These are phyloP conservation scores for Elaeis guineensis DNA, from an alignment of 176 grass and related monocot species.

Conservation along the genomic window DNA sequence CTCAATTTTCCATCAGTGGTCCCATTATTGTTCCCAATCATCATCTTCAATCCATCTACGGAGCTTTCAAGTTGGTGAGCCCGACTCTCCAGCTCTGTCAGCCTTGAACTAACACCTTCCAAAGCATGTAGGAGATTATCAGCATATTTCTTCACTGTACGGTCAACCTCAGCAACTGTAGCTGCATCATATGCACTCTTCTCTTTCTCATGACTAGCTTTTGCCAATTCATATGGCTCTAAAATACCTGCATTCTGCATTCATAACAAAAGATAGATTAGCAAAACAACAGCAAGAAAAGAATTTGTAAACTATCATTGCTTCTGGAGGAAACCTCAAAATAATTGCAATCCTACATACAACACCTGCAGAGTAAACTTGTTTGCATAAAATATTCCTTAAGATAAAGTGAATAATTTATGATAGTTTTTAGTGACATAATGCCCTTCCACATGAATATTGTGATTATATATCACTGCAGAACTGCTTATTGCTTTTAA, in stretches of 20 bases:
- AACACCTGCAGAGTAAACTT: no score
- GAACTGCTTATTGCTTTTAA: no score
- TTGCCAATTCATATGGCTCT: slow-evolving; percentile 42
- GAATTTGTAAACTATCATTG: no score
- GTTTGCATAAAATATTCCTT: no score
- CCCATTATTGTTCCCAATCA: slow-evolving; percentile 57
- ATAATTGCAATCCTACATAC: no score
- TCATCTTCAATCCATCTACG: slow-evolving; percentile 57
- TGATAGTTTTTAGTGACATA: no score
- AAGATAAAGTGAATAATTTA: no score
- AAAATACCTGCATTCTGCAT: slow-evolving; percentile 37
- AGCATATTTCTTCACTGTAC: slow-evolving; percentile 72
- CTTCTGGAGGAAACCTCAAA: no score
- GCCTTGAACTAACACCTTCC: slow-evolving; percentile 60
- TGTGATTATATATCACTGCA: no score
- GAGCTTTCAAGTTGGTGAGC: slow-evolving; percentile 61
- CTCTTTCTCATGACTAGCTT: slow-evolving; percentile 48
- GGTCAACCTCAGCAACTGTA: slow-evolving; percentile 63
- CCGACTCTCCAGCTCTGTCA: slow-evolving; percentile 64
- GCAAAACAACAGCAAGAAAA: no score
- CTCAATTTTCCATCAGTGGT: slow-evolving; percentile 74
- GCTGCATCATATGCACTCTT: slow-evolving; percentile 30
- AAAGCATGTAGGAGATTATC: slow-evolving; percentile 74
- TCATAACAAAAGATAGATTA: background rate
- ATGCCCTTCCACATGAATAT: no score